Conservation (phyloP, 2,329 filamentous ascomycete species). For the Cercospora nicotianae region DNA sequence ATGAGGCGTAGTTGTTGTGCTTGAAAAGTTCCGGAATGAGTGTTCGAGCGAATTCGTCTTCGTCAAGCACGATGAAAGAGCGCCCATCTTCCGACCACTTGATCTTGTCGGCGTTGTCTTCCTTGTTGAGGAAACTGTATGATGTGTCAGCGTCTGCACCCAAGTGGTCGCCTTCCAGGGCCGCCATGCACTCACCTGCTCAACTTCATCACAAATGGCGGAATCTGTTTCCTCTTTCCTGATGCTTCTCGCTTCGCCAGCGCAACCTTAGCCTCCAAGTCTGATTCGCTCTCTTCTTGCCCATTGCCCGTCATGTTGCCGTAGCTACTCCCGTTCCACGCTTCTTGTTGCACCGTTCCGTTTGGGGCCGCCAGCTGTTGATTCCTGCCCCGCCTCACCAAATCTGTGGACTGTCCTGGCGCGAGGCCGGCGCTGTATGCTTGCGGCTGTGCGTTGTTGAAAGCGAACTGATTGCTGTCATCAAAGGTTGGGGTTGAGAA, state of each 20-base stretch:
- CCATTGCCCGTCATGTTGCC: conserved; percentile 41
- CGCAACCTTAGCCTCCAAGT: conserved; percentile 75
- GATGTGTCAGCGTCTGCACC: conserved; percentile 18
- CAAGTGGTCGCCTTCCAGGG: neutral
- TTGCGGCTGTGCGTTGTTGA: conserved; percentile 33
- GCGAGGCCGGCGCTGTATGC: conserved; percentile 27
- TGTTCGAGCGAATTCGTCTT: conserved; percentile 80
- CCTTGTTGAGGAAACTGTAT: conserved; percentile 78
- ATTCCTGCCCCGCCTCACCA: conserved; percentile 49
- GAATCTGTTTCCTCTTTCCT: conserved; percentile 90
- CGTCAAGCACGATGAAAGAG: conserved; percentile 93
- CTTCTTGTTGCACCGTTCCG: conserved; percentile 32
- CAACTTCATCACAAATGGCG: conserved; percentile 95
- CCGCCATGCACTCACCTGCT: conserved; percentile 69
- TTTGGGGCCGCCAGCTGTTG: conserved; percentile 46
- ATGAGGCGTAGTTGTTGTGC: conserved; percentile 77
- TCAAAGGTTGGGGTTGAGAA: conserved; percentile 42
- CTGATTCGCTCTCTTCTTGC: conserved; percentile 71
- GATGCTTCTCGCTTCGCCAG: conserved; percentile 84
- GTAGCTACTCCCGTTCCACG: conserved; percentile 42
- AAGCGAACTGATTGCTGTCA: conserved; percentile 38
- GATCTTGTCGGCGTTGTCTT: conserved; percentile 88
- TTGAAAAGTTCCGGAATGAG: conserved; percentile 75
- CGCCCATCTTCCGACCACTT: conserved; percentile 96
- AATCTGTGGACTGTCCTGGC: conserved; percentile 42